phyloP scores from a whole-genome alignment of 768 basidiomycete species.

The Austroboletus eburneus region DNA sequence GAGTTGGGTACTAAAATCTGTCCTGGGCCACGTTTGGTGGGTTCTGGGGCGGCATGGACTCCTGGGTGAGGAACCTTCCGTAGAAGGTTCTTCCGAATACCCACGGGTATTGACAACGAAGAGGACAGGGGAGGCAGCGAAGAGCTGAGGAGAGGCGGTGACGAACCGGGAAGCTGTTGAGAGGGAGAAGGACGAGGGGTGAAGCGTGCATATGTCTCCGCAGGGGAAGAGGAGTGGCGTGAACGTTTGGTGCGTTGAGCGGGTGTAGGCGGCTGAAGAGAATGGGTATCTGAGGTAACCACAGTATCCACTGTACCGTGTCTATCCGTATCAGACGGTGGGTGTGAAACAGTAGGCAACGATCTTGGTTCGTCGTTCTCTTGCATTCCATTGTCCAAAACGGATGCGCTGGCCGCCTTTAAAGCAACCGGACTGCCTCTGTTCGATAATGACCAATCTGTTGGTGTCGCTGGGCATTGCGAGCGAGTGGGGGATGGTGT shows the following conservation, averaged over 20 bases:
- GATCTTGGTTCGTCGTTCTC: conserved; percentile 1
- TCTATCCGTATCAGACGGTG: conserved; percentile 12
- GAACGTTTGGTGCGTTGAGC: conserved; percentile 20
- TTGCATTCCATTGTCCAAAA: not conserved
- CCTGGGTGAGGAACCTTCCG: conserved; percentile 48
- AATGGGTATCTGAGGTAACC: conserved; percentile 8
- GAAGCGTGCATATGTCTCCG: not conserved
- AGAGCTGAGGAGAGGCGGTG: conserved; percentile 12
- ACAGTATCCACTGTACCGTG: conserved; percentile 1
- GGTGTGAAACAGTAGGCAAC: not conserved
- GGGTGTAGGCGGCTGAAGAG: conserved; percentile 27
- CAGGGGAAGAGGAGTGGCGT: conserved; percentile 4
- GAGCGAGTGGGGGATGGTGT: conserved; percentile 8
- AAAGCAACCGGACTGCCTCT: conserved; percentile 14
- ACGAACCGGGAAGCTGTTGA: conserved; percentile 6
- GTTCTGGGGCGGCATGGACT: conserved; percentile 28
- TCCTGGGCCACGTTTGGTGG: conserved; percentile 31
- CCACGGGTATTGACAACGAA: conserved; percentile 3
- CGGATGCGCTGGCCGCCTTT: not conserved
- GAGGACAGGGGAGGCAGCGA: conserved; percentile 8
- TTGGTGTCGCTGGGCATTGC: conserved; percentile 24
- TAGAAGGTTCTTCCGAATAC: conserved; percentile 26
- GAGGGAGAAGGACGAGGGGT: conserved; percentile 1
- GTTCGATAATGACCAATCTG: conserved; percentile 28
- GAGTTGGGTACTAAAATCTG: conserved; percentile 55